These are phyloP conservation scores for Venturia carpophila DNA, from an alignment of 2,329 filamentous ascomycete genomes.

Conservation along the genomic window DNA sequence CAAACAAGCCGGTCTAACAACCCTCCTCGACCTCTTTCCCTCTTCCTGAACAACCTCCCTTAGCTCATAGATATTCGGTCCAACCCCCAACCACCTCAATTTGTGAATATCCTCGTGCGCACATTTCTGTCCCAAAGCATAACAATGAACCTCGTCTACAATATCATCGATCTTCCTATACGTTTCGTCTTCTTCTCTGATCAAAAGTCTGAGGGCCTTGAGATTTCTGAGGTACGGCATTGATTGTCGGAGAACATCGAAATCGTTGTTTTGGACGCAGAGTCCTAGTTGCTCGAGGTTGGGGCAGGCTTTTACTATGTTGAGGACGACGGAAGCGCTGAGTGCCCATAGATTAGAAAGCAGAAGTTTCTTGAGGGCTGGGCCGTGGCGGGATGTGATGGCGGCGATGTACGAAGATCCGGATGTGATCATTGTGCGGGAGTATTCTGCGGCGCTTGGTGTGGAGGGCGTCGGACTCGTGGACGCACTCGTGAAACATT, in stretches of 20 bases:
- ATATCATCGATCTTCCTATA: constrained; percentile 23
- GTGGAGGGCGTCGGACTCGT: constrained; percentile 27
- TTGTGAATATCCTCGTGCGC: constrained; percentile 29
- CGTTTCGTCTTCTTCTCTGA: constrained; percentile 23
- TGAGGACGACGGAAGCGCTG: constrained; percentile 40
- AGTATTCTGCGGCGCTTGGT: constrained; percentile 24
- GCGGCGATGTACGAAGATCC: constrained; percentile 43
- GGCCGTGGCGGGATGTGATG: constrained; percentile 44
- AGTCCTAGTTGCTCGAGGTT: constrained; percentile 53
- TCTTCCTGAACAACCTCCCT: constrained; percentile 27
- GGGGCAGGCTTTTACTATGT: constrained; percentile 47
- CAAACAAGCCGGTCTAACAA: constrained; percentile 28
- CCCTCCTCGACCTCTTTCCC: constrained; percentile 22
- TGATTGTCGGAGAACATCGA: constrained; percentile 30
- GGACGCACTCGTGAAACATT: constrained; percentile 21
- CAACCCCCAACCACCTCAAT: constrained; percentile 35
- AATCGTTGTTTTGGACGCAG: constrained; percentile 47
- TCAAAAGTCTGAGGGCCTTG: constrained; percentile 35
- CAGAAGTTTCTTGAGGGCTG: constrained; percentile 48
- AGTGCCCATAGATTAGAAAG: constrained; percentile 50
- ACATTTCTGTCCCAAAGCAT: constrained; percentile 30
- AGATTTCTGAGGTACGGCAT: constrained; percentile 34
- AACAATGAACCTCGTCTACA: constrained; percentile 27
- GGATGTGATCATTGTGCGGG: constrained; percentile 30
- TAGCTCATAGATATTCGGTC: constrained; percentile 32